A percentile compares a stretch with the other conserved stretches of the same genome.
These are phyloP conservation scores for Esteya vermicola DNA, from an alignment of 2,329 filamentous ascomycete genomes.

Conservation along the genomic window DNA sequence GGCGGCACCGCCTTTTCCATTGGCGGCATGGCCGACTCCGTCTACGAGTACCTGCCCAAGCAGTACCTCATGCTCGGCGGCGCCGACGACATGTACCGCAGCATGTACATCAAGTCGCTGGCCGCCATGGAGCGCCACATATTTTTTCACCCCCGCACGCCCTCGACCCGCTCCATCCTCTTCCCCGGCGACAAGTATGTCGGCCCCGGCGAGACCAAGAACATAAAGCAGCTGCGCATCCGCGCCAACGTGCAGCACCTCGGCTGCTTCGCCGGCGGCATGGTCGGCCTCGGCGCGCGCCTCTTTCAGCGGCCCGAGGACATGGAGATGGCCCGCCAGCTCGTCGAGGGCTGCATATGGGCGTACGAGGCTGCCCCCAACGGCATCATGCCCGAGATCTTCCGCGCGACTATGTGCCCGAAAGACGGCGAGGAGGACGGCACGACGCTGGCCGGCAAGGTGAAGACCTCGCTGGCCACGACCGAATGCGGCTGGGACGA, in stretches of 20 bases:
- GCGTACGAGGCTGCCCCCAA: conserved; percentile 33
- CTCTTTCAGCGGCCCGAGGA: conserved; percentile 14
- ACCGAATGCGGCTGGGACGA: conserved; percentile 22
- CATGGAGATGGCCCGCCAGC: conserved; percentile 29
- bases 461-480: too few relatives aligned
- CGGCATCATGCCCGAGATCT: conserved; percentile 39
- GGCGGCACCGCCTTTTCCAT: conserved; percentile 25
- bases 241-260: conserved; percentile 24
- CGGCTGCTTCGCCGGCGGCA: conserved; percentile 27
- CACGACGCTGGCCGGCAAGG: too few relatives aligned
- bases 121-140: conserved; percentile 8
- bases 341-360: conserved; percentile 40
- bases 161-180: conserved; percentile 3
- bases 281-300: conserved; percentile 26
- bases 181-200: conserved; percentile 8
- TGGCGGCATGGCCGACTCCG: conserved; percentile 30
- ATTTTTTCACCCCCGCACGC: conserved; percentile 9
- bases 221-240: conserved; percentile 16
- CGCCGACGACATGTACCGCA: conserved; percentile 43
- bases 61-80: conserved; percentile 43
- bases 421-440: conserved; percentile 18
- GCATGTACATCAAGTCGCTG: conserved; percentile 50
- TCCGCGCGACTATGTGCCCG: conserved; percentile 17
- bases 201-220: conserved; percentile 23
- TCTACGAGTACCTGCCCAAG: conserved; percentile 48